Evolutionary conservation across 179 eudicot species (phyloP), one percentile per base, ranked within the genome.

Genomic region (Vitellaria paradoxa): DNA sequence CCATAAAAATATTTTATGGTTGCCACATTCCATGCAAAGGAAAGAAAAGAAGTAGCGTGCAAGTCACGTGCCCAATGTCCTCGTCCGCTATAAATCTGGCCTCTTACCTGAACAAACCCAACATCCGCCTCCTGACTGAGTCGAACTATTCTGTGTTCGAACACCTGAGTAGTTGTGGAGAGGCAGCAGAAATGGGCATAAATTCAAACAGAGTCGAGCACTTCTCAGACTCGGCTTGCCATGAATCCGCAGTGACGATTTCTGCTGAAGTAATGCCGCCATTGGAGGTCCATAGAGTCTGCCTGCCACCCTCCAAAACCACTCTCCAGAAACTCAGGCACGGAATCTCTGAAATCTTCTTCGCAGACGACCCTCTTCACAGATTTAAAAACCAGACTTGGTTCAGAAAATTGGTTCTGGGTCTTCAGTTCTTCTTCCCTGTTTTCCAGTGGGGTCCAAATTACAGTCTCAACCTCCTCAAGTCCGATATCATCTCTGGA

Each of bases 291-390:
- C 99, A 96, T 85, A 79, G 42, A 4, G 98, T 96, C 20, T 89
- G 93, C 70, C 60, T 96, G 47, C 99, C 99, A 14, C 98, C 98
- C 0, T 82, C 82, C 67, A 80, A 45, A 63, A 88, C 84, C 75
- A 92, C 96, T 0, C 40, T 89, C 1, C 74, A 86, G 76, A 94
- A 92, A 78, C 90, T 96, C 3, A 81, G 85, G 21, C 82, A 85
- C 57, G 84, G 93, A 64, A 37, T 92, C 0, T 82, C 93, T 5
- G 99, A 96, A 60, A 87, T 96, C 1, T 92, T 96, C 77, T 96
- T 96, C 88, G 94, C 97, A 5, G 99, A 96, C 64, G 92, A 91
- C 26, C 99, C 99, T 50, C 86, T 96, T 15, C 90, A 92, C 74
- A 86, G 73, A 65, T 96, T 92, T 83, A 91, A 91, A 82, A 87